Conservation (phyloP, 345 rosid genomes). For the Eucalyptus albens region DNA sequence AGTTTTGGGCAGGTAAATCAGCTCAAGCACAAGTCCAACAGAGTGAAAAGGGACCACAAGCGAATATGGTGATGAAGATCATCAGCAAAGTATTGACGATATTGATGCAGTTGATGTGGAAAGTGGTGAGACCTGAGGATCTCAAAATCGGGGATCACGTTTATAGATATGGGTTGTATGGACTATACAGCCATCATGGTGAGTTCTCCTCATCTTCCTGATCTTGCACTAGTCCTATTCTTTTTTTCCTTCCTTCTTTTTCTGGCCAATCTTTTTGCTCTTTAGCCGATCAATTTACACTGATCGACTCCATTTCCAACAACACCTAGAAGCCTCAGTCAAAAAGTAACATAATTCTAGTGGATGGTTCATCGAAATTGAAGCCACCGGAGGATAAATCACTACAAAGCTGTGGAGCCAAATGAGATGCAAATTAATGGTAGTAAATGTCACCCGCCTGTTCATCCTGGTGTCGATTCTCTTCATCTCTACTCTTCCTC, state of each 20-base stretch:
- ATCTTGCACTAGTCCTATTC: neutral
- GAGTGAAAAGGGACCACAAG: neutral
- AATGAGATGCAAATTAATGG: neutral
- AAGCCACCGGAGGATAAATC: neutral
- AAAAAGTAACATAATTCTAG: neutral
- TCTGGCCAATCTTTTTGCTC: neutral
- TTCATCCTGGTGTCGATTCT: neutral
- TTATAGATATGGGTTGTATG: neutral
- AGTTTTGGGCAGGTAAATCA: neutral
- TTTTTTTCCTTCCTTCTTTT: neutral
- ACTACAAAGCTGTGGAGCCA: neutral
- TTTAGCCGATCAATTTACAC: neutral
- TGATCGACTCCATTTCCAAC: neutral
- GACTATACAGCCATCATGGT: neutral
- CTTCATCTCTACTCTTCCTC: neutral
- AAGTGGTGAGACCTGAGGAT: neutral
- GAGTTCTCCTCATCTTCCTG: neutral
- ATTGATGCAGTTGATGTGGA: neutral
- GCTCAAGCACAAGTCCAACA: neutral
- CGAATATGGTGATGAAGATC: neutral
- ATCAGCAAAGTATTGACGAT: neutral
- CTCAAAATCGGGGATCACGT: neutral
- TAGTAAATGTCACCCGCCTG: neutral
- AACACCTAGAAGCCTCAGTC: neutral
- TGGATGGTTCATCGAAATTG: neutral